Evolutionary conservation across 805 yeast species (phyloP), one percentile per base, ranked within the genome.

Genomic region (Cyberlindnera sargentensis): DNA sequence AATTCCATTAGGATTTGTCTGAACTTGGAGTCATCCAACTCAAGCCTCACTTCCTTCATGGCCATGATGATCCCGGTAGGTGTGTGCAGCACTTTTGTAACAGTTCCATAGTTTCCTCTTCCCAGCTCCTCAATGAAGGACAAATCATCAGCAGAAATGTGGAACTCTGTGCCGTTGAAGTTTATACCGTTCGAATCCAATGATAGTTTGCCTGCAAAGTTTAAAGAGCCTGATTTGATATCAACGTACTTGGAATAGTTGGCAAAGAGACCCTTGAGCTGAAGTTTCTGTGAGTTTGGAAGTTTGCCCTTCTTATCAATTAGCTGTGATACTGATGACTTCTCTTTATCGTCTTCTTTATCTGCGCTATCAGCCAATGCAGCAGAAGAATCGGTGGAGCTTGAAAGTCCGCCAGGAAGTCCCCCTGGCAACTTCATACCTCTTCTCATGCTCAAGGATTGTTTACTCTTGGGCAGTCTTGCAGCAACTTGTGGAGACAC

Each of bases 41-140:
- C 98, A 37, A 93, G 68, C 42, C 96, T 71, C 37, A 93, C 96
- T 62, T 93, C 98, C 63, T 93, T 93, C 95, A 93, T 88, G 2
- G 98, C 98, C 97, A 93, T 89, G 20, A 80, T 66, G 20, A 91
- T 84, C 23, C 88, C 85, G 0, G 96, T 89, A 9, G 98, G 98
- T 57, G 82, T 87, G 64, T 93, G 97, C 36, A 87, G 67, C 3
- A 91, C 99, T 63, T 89, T 90, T 24, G 90, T 78, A 6, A 93
- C 99, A 1, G 95, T 86, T 42, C 99, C 99, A 63, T 93, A 93
- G 65, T 93, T 93, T 8, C 99, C 99, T 38, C 91, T 77, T 2
- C 99, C 99, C 37, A 93, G 68, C 63, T 91, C 98, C 41, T 84
- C 95, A 45, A 87, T 70, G 50, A 84, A 79, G 55, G 84, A 84